phyloP scores from a whole-genome alignment of 192 early-diverging fungal species.

The Chytriomyces sp. region DNA sequence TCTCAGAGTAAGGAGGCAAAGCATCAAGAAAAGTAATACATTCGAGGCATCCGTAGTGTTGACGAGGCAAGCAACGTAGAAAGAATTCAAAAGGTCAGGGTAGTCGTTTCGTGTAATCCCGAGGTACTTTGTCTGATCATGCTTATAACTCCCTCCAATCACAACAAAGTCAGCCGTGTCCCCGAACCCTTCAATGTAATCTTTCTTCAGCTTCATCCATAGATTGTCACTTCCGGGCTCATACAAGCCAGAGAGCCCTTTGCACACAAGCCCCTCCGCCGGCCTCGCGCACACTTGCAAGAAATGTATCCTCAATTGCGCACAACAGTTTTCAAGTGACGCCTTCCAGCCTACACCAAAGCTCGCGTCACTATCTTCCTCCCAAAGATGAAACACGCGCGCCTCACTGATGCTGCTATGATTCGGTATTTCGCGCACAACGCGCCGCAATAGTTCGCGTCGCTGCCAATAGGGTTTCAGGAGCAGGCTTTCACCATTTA shows the following conservation, averaged over 20 bases:
- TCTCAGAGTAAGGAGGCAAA: background rate
- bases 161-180: constrained; percentile 25
- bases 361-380: background rate
- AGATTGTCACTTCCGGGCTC: constrained; percentile 9
- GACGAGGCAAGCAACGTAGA: background rate
- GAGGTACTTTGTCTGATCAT: constrained; percentile 18
- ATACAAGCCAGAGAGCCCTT: constrained; percentile 11
- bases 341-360: background rate
- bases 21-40: background rate
- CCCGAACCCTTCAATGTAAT: constrained; percentile 29
- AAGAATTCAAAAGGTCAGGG: background rate
- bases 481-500: constrained; percentile 7
- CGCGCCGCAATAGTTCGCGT: constrained; percentile 2
- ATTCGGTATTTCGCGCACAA: constrained; percentile 17
- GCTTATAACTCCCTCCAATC: constrained; percentile 17
- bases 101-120: constrained; percentile 18
- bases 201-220: constrained; percentile 30
- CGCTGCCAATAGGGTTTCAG: constrained; percentile 2
- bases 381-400: background rate
- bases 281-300: constrained; percentile 21
- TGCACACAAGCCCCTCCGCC: constrained; percentile 23
- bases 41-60: background rate
- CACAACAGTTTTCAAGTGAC: background rate
- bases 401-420: constrained; percentile 6
- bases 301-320: constrained; percentile 5